Evolutionary conservation across 2,329 filamentous ascomycete species (phyloP), one percentile per base, ranked within the genome.

Genomic region (Pseudocercospora ulei): DNA sequence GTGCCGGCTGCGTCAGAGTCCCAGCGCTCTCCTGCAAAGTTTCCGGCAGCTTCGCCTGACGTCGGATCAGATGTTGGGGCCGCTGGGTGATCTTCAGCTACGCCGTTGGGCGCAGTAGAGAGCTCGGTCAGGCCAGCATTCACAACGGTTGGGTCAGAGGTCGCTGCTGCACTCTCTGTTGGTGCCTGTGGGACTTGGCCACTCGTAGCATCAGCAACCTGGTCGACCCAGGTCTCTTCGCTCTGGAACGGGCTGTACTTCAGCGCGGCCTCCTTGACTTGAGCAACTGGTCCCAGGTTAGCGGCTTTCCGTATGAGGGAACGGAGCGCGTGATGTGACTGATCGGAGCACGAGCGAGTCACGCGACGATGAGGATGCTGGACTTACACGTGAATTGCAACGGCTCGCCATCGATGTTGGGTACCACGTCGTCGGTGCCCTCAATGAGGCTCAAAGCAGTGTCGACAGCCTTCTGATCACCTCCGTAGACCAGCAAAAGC

Each of bases 381-480:
- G 7, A 66, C 78, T 61, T 68, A 88, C 83, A 90, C 24, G 78
- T 83, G 16, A 82, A 76, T 50, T 75, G 64, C 14, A 85, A 70
- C 46, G 70, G 60, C 20, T 80, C 74, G 39, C 79, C 78, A 35
- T 70, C 68, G 17, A 82, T 79, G 49, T 74, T 79, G 48, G 67
- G 63, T 1, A 82, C 76, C 43, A 68, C 68, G 48, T 88, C 82
- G 8, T 77, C 69, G 16, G 75, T 70, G 20, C 81, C 82, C 42
- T 83, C 70, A 39, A 86, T 80, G 41, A 92, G 69, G 67, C 82
- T 86, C 56, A 83, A 63, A 65, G 85, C 85, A 40, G 80, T 75
- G 38, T 73, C 66, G 14, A 90, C 82, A 35, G 82, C 83, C 50
- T 67, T 71, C 48, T 82, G 73, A 54, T 88, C 82, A 30, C 83